Percentiles rank a stretch among this genome's conserved stretches.
phyloP scores from a whole-genome alignment of 768 basidiomycete genomes.

The Lactarius evosmus region DNA sequence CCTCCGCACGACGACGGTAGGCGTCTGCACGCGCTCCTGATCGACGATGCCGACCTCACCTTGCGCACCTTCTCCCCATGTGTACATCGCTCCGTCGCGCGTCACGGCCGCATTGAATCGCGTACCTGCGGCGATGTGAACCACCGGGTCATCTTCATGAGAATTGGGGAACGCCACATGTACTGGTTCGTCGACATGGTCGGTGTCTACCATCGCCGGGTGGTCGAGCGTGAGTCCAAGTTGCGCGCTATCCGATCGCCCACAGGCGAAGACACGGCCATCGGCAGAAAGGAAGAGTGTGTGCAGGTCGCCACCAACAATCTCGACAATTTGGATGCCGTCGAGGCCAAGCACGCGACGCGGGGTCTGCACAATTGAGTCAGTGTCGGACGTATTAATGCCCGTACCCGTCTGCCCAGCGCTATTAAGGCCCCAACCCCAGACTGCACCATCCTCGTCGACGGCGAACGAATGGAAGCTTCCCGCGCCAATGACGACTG shows the following conservation, averaged over 20 bases:
- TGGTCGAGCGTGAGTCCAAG: constrained; percentile 76
- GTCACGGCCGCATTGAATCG: constrained; percentile 75
- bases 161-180: constrained; percentile 60
- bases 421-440: constrained; percentile 95
- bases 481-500: constrained; percentile 74
- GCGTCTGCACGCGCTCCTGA: constrained; percentile 59
- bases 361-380: constrained; percentile 60
- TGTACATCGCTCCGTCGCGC: constrained; percentile 60
- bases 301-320: constrained; percentile 84
- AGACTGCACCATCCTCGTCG: constrained; percentile 76
- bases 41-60: constrained; percentile 62
- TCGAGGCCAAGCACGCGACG: constrained; percentile 62
- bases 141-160: constrained; percentile 52
- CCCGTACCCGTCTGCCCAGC: constrained; percentile 78
- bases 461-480: constrained; percentile 89
- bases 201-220: constrained; percentile 52
- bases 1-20: constrained; percentile 63
- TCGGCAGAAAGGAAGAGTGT: constrained; percentile 81
- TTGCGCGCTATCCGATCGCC: constrained; percentile 80
- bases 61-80: constrained; percentile 78
- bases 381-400: constrained; percentile 42
- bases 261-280: constrained; percentile 84
- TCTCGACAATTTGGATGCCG: constrained; percentile 58
- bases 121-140: constrained; percentile 62
- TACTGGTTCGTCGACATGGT: constrained; percentile 64